phyloP scores from a whole-genome alignment of 2,329 filamentous ascomycete species.

The Xylaria sp. region DNA sequence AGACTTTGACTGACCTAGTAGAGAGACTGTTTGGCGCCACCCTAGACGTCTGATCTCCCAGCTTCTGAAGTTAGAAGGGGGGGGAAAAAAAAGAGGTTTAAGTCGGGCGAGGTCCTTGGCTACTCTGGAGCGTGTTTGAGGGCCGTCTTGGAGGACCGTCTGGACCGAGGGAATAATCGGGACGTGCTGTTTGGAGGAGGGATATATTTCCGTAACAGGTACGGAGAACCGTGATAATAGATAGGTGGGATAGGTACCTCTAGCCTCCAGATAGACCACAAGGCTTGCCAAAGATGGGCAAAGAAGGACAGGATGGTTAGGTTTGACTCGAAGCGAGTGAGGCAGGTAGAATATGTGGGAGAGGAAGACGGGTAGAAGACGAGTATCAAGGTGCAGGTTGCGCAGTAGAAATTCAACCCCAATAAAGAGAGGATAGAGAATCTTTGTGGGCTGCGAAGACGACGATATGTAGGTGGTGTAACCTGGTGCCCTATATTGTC shows the following conservation, averaged over 20 bases:
- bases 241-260: slow-evolving; percentile 7
- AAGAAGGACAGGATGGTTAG: slow-evolving; percentile 8
- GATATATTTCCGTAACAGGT: slow-evolving; percentile 34
- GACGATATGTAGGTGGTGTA: slow-evolving; percentile 6
- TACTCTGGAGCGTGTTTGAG: slow-evolving; percentile 7
- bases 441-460: slow-evolving; percentile 22
- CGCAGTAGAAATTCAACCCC: slow-evolving; percentile 11
- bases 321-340: slow-evolving; percentile 17
- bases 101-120: slow-evolving; percentile 3
- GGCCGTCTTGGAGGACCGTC: slow-evolving; percentile 22
- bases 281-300: slow-evolving; percentile 14
- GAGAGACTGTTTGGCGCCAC: slow-evolving; percentile 2
- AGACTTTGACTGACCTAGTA: slow-evolving; percentile 28
- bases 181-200: slow-evolving; percentile 24
- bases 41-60: slow-evolving; percentile 4
- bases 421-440: slow-evolving; percentile 18
- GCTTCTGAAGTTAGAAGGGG: not conserved
- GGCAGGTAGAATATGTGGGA: slow-evolving; percentile 26
- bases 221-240: slow-evolving; percentile 25
- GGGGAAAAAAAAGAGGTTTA: not conserved
- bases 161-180: slow-evolving; percentile 30
- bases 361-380: slow-evolving; percentile 7
- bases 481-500: slow-evolving; percentile 11
- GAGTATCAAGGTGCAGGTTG: slow-evolving; percentile 23
- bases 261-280: not conserved